A percentile compares a stretch with the other conserved stretches of the same genome.
Conservation (phyloP, 78 protist genomes). For the Dictyostelium intermedium region DNA sequence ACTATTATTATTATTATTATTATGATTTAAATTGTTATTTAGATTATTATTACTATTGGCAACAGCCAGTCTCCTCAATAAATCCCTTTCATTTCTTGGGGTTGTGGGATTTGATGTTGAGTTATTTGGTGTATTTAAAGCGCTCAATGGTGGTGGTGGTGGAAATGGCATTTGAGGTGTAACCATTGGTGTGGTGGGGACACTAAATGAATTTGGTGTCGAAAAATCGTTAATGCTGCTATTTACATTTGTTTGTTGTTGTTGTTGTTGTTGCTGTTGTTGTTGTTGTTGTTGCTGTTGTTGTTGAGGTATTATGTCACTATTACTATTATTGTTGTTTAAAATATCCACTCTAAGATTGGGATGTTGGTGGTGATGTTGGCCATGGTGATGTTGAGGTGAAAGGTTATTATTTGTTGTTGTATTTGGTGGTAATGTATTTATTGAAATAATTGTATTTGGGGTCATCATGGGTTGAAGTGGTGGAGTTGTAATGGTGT, state of each 20-base stretch:
- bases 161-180: constrained; percentile 1
- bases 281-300: no score
- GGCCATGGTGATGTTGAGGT: not conserved
- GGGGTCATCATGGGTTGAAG: not conserved
- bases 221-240: not conserved
- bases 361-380: not conserved
- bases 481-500: not conserved
- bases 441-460: not conserved
- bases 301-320: no score
- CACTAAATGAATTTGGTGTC: constrained; percentile 46
- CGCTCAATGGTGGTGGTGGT: not conserved
- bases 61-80: constrained; percentile 48
- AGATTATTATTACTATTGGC: constrained; percentile 16
- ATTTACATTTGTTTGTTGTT: not conserved
- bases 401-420: not conserved
- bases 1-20: not conserved
- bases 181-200: constrained; percentile 61
- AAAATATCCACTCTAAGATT: not conserved
- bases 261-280: not conserved
- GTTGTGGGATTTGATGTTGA: constrained; percentile 20
- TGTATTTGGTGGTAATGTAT: not conserved
- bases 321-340: not conserved
- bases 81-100: not conserved
- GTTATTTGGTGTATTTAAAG: not conserved
- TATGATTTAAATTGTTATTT: not conserved